Base-by-base conservation (phyloP, 2,329 filamentous ascomycete species). In the Helotiales sp. region DNA sequence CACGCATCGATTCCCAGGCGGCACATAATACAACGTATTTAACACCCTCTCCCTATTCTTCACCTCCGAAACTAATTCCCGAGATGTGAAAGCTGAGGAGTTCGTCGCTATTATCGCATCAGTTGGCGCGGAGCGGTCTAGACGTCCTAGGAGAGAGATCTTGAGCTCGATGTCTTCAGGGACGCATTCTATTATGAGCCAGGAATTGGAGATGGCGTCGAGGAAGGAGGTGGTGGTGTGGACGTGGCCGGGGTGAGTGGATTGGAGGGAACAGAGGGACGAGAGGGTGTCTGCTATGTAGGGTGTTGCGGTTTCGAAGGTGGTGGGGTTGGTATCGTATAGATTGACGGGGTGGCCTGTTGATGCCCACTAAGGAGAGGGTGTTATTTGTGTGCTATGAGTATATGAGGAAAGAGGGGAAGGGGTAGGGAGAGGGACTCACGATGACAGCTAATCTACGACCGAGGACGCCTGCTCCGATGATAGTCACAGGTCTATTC, bases 71-170 rank as follows among this genome's bases (percentile, higher is more conserved):
- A 77, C 52, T 17, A 79, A 75, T 49, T 78, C 76, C 0, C 68
- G 66, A 13, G 75, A 76, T 2, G 71, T 69, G 55, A 77, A 77
- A 38, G 75, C 77, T 58, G 76, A 78, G 0, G 77, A 79, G 52
- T 79, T 79, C 0, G 77, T 77, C 0, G 77, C 76, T 38, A 79
- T 73, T 9, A 79, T 74, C 0, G 72, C 72, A 0, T 71, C 66
- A 0, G 65, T 58, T 0, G 67, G 64, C 0, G 76, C 72, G 1
- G 73, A 47, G 0, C 67, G 58, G 60, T 78, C 77, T 0, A 79
- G 66, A 15, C 77, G 61, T 0, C 61, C 44, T 12, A 80, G 70
- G 5, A 78, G 64, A 2, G 68, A 65, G 47, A 65, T 69, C 60
- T 80, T 80, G 9, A 78, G 62, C 0, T 68, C 52, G 3, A 79